Percentiles rank a stretch among this genome's conserved stretches.
phyloP scores from a whole-genome alignment of 2,329 filamentous ascomycete genomes.

The Zalaria sp. region DNA sequence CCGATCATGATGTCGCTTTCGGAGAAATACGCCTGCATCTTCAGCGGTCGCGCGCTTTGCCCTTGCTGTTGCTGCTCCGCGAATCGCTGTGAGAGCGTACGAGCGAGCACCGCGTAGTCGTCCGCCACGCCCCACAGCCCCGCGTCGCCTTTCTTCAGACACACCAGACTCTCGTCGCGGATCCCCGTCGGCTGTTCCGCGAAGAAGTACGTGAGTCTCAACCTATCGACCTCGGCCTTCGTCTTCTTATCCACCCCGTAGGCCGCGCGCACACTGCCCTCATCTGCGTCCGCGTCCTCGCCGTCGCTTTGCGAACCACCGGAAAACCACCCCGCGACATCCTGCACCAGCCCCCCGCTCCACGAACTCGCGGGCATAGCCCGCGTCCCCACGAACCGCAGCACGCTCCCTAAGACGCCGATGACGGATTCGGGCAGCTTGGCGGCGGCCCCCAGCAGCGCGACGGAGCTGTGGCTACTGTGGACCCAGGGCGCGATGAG shows the following conservation, averaged over 20 bases:
- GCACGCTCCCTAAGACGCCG: conserved; percentile 17
- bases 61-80: conserved; percentile 18
- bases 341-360: conserved; percentile 14
- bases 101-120: too few species aligned
- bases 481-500: conserved; percentile 28
- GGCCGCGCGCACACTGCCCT: background rate
- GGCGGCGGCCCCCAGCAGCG: conserved; percentile 11
- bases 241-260: conserved; percentile 14
- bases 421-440: conserved; percentile 16
- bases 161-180: too few species aligned
- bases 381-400: conserved; percentile 17
- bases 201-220: conserved; percentile 11
- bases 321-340: background rate
- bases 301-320: background rate
- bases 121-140: too few species aligned
- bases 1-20: conserved; percentile 29
- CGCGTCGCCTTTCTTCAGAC: too few species aligned
- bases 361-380: conserved; percentile 15
- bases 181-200: conserved; percentile 16
- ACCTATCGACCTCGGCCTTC: conserved; percentile 9
- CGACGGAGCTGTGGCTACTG: conserved; percentile 20
- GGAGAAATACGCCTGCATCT: conserved; percentile 21
- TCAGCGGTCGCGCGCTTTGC: conserved; percentile 21
- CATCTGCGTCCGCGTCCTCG: background rate
- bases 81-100: background rate